phyloP scores from a whole-genome alignment of 2,329 filamentous ascomycete species.

The Aphanoascus verrucosus region DNA sequence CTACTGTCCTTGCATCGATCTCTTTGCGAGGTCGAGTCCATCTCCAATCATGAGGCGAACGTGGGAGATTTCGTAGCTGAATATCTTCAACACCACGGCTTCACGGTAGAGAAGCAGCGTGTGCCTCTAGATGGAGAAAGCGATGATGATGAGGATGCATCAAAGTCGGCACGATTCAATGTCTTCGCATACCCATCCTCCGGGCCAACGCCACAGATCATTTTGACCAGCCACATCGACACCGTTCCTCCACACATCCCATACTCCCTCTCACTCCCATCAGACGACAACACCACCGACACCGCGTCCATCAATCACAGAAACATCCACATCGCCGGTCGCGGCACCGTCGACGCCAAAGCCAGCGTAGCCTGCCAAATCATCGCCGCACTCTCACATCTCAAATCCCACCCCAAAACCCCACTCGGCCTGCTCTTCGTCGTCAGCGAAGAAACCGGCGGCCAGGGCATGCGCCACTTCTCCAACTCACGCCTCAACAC shows the following conservation, averaged over 20 bases:
- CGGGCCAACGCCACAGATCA: slow-evolving; percentile 24
- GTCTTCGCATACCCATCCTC: slow-evolving; percentile 52
- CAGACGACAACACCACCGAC: slow-evolving; percentile 13
- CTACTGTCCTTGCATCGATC: slow-evolving; percentile 64
- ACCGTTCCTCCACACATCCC: slow-evolving; percentile 45
- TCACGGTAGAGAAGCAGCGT: slow-evolving; percentile 52
- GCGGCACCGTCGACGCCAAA: slow-evolving; percentile 39
- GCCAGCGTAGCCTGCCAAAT: slow-evolving; percentile 37
- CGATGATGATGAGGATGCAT: slow-evolving; percentile 8
- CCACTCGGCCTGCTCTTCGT: slow-evolving; percentile 48
- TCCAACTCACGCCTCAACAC: slow-evolving; percentile 40
- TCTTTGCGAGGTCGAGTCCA: slow-evolving; percentile 63
- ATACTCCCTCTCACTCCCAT: slow-evolving; percentile 42
- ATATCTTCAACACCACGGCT: slow-evolving; percentile 52
- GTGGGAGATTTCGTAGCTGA: slow-evolving; percentile 58
- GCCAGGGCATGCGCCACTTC: slow-evolving; percentile 63
- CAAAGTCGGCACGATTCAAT: slow-evolving; percentile 53
- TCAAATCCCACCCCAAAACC: slow-evolving; percentile 29
- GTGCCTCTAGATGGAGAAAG: slow-evolving; percentile 23
- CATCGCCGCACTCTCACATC: slow-evolving; percentile 38
- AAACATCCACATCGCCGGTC: slow-evolving; percentile 33
- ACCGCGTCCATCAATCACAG: slow-evolving; percentile 15
- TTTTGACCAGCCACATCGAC: slow-evolving; percentile 67
- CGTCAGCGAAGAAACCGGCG: slow-evolving; percentile 72
- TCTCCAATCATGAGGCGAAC: slow-evolving; percentile 56